Conservation (phyloP, 345 rosid genomes). For the Moringa oleifera region DNA sequence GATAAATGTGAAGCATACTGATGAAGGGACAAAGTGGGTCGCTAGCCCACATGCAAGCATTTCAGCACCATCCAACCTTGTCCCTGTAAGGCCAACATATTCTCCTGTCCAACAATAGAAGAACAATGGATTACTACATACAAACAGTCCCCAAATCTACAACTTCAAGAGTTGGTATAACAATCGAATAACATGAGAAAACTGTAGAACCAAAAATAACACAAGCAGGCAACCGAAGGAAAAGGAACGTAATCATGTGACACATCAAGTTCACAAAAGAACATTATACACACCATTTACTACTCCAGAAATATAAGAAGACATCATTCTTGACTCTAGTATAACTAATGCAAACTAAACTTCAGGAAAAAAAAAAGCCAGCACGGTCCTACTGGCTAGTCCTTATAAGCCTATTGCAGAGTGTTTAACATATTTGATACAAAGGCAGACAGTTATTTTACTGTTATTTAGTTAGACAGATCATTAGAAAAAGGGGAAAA, state of each 20-base stretch:
- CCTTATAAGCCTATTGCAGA: too few relatives aligned
- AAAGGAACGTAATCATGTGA: neutral
- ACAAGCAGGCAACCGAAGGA: neutral
- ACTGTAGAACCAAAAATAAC: constrained; percentile 6
- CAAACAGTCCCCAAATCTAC: constrained; percentile 1
- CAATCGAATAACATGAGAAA: constrained; percentile 7
- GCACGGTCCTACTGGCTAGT: too few relatives aligned
- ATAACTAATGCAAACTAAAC: too few relatives aligned
- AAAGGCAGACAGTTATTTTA: too few relatives aligned
- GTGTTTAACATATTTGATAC: too few relatives aligned
- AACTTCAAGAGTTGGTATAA: constrained; percentile 1
- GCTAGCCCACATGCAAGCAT: constrained; percentile 90
- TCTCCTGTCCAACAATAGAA: constrained; percentile 42
- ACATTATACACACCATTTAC: neutral
- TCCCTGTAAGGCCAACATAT: constrained; percentile 71
- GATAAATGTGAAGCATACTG: constrained; percentile 31
- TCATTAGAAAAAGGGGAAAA: too few relatives aligned
- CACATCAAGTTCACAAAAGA: neutral
- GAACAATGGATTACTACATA: neutral
- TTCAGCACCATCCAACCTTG: constrained; percentile 79
- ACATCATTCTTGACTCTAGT: too few relatives aligned
- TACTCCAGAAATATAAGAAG: too few relatives aligned
- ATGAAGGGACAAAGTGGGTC: constrained; percentile 72
- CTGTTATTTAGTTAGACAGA: too few relatives aligned
- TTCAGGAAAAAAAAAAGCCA: too few relatives aligned